These are phyloP conservation scores for Micractinium sp. DNA, from an alignment of 139 green algal species.

Conservation along the genomic window DNA sequence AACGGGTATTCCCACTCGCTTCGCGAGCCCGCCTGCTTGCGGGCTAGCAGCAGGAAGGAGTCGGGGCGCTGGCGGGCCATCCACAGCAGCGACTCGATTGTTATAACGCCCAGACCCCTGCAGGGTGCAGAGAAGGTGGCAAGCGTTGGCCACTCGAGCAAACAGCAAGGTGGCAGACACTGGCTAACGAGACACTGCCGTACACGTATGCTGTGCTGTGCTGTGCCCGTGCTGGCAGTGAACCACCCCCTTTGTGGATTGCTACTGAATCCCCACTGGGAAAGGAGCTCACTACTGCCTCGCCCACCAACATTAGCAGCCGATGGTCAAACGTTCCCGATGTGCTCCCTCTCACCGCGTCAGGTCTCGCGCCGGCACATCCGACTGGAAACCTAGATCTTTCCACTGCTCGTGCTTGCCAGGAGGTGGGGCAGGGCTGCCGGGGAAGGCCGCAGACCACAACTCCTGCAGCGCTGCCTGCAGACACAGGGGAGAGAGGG, in stretches of 20 bases:
- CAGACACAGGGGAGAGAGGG: background rate
- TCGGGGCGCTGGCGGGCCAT: conserved; percentile 50
- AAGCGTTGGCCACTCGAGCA: too few species aligned
- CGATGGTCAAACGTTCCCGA: background rate
- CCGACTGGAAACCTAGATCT: conserved; percentile 80
- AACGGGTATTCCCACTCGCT: conserved; percentile 73
- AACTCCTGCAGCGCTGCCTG: conserved; percentile 61
- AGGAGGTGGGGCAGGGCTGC: conserved; percentile 37
- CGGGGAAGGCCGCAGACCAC: conserved; percentile 67
- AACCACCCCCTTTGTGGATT: too few species aligned
- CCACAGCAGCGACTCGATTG: conserved; percentile 85
- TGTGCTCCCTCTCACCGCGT: background rate
- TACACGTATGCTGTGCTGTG: too few species aligned
- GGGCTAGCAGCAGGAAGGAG: conserved; percentile 62
- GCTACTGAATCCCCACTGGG: too few species aligned
- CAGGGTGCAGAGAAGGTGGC: conserved; percentile 53
- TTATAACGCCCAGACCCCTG: conserved; percentile 76
- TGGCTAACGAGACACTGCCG: too few species aligned
- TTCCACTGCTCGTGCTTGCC: conserved; percentile 74
- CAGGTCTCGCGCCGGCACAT: conserved; percentile 36
- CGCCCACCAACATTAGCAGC: too few species aligned
- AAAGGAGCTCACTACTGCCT: too few species aligned
- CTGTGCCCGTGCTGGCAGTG: too few species aligned
- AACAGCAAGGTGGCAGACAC: too few species aligned
- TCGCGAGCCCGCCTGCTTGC: conserved; percentile 70